phyloP scores from a whole-genome alignment of 1,284 basidiomycete genomes.

The Volvariella surrecta region DNA sequence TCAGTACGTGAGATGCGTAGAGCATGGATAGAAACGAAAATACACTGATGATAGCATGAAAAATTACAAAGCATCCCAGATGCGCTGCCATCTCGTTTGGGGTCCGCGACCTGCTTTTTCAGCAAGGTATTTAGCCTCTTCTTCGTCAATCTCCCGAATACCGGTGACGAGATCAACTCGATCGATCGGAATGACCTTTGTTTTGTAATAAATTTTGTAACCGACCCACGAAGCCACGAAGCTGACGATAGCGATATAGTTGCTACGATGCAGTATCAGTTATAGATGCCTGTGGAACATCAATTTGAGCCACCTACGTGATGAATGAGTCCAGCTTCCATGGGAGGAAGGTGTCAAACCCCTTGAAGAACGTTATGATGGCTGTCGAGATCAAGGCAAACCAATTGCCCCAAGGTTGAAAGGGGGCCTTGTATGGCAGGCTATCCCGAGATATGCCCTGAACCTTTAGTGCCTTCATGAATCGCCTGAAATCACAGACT shows the following conservation, averaged over 20 bases:
- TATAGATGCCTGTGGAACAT: neutral
- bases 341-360: slow-evolving; percentile 62
- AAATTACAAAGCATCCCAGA: slow-evolving; percentile 37
- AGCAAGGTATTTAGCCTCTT: slow-evolving; percentile 40
- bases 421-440: slow-evolving; percentile 63
- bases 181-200: slow-evolving; percentile 37
- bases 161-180: slow-evolving; percentile 62
- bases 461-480: slow-evolving; percentile 61
- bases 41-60: neutral
- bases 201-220: slow-evolving; percentile 50
- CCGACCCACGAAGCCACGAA: slow-evolving; percentile 52
- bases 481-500: slow-evolving; percentile 28
- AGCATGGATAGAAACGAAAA: neutral
- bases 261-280: slow-evolving; percentile 19
- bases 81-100: slow-evolving; percentile 21
- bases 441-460: slow-evolving; percentile 57
- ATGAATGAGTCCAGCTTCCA: slow-evolving; percentile 55
- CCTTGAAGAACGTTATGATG: slow-evolving; percentile 62
- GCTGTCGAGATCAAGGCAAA: slow-evolving; percentile 50
- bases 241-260: slow-evolving; percentile 43
- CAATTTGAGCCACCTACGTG: slow-evolving; percentile 29
- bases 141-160: slow-evolving; percentile 56
- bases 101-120: slow-evolving; percentile 34
- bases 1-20: neutral
- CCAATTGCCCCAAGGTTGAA: slow-evolving; percentile 57